These are phyloP conservation scores for Tuber umbilicatum DNA, from an alignment of 495 filamentous ascomycete genomes.

Conservation along the genomic window DNA sequence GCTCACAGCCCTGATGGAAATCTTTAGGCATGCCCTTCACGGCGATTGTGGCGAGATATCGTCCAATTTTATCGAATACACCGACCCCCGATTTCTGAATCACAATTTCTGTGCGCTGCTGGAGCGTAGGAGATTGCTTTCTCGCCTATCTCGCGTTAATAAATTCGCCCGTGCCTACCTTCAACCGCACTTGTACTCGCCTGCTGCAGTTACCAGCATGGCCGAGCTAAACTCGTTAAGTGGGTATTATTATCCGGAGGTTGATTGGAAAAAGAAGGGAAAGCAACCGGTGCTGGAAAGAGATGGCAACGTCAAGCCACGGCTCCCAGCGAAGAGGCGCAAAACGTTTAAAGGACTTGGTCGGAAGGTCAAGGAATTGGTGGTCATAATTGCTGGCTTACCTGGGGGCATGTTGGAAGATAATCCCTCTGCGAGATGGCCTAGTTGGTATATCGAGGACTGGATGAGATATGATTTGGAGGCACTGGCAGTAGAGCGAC, in stretches of 20 bases:
- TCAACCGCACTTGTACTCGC: constrained; percentile 21
- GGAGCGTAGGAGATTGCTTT: constrained; percentile 22
- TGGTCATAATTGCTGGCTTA: constrained; percentile 35
- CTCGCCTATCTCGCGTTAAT: constrained; percentile 20
- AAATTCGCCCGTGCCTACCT: constrained; percentile 28
- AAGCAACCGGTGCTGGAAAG: constrained; percentile 28
- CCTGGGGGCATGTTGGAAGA: constrained; percentile 33
- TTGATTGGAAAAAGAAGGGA: constrained; percentile 33
- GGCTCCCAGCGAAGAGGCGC: constrained; percentile 29
- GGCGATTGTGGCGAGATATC: constrained; percentile 26
- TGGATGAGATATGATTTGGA: constrained; percentile 41
- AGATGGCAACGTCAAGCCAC: constrained; percentile 32
- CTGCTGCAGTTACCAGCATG: constrained; percentile 34
- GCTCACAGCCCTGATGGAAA: constrained; percentile 23
- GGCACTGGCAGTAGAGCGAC: constrained; percentile 29
- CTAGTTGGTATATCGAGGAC: constrained; percentile 38
- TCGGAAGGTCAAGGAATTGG: constrained; percentile 23
- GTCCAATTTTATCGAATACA: constrained; percentile 21
- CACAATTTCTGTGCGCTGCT: constrained; percentile 33
- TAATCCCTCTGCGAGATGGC: constrained; percentile 34
- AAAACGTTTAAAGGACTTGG: constrained; percentile 17
- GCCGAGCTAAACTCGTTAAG: constrained; percentile 27
- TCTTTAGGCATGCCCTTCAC: constrained; percentile 24
- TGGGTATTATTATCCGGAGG: constrained; percentile 34
- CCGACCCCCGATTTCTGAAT: constrained; percentile 29